Conservation (phyloP, 2,329 filamentous ascomycete species). For the Scytalidium sp. region DNA sequence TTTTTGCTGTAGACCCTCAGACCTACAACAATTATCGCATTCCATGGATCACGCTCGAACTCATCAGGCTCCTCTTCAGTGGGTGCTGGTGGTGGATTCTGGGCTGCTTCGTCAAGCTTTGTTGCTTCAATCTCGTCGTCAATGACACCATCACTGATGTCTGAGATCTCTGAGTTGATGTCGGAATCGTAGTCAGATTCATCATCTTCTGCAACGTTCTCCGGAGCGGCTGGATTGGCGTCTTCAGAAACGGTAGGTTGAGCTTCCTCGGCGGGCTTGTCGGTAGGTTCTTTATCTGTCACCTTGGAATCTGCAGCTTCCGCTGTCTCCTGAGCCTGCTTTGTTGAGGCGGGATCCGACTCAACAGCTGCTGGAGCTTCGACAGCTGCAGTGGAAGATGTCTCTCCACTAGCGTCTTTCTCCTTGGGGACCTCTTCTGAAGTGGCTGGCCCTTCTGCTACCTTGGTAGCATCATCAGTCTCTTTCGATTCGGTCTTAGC, state of each 20-base stretch:
- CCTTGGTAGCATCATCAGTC: constrained; percentile 18
- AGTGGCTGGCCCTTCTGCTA: constrained; percentile 2
- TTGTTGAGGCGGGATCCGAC: background rate
- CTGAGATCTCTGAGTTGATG: constrained; percentile 16
- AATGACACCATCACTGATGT: constrained; percentile 11
- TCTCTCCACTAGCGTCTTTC: constrained; percentile 8
- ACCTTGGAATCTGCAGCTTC: constrained; percentile 5
- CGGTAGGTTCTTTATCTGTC: background rate
- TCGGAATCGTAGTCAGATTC: constrained; percentile 15
- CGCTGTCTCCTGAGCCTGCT: constrained; percentile 2
- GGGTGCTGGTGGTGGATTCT: constrained; percentile 25
- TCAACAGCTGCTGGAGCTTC: background rate
- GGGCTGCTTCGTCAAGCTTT: constrained; percentile 9
- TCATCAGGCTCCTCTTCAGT: constrained; percentile 51
- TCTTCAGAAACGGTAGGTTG: background rate
- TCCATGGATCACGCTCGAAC: constrained; percentile 57
- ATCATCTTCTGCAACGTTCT: background rate
- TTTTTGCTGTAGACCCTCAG: constrained; percentile 57
- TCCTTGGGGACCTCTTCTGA: background rate
- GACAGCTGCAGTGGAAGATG: background rate
- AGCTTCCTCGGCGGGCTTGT: background rate
- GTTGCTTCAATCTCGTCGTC: constrained; percentile 18
- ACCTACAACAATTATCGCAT: constrained; percentile 59
- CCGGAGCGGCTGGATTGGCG: constrained; percentile 1
- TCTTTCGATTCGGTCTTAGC: constrained; percentile 12